Percentiles rank a stretch among this genome's conserved stretches.
Conservation (phyloP, 768 basidiomycete species). For the Grammothele lineata region DNA sequence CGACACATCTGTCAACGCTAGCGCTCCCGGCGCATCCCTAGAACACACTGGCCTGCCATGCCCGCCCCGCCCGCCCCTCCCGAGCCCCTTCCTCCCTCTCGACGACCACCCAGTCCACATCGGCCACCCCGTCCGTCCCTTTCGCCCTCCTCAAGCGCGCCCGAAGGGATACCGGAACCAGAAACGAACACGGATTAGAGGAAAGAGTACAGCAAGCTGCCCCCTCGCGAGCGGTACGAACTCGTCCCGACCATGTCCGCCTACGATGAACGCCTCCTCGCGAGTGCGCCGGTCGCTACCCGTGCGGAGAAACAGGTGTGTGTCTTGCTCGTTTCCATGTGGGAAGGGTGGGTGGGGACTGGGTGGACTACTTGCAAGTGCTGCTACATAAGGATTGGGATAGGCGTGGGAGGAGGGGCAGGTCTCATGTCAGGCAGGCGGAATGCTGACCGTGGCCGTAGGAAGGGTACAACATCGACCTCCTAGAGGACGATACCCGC, state of each 20-base stretch:
- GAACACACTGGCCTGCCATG: too few relatives aligned
- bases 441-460: slow-evolving; percentile 17
- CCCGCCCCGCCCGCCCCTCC: too few relatives aligned
- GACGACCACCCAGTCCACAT: too few relatives aligned
- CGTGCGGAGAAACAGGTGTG: slow-evolving; percentile 29
- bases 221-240: background rate
- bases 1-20: too few relatives aligned
- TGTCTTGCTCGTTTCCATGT: background rate
- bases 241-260: slow-evolving; percentile 9
- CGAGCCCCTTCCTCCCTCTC: too few relatives aligned
- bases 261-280: slow-evolving; percentile 29
- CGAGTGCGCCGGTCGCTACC: slow-evolving; percentile 25
- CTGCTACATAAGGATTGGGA: background rate
- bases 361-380: background rate
- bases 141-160: background rate
- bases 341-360: background rate
- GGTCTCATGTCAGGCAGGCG: background rate
- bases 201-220: too few relatives aligned
- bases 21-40: too few relatives aligned
- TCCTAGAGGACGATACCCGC: slow-evolving; percentile 25
- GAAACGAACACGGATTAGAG: too few relatives aligned
- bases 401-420: background rate
- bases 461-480: slow-evolving; percentile 53
- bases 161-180: too few relatives aligned
- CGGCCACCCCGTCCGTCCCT: background rate